A percentile compares a stretch with the other conserved stretches of the same genome.
Conservation (phyloP, 2,329 filamentous ascomycete genomes). For the Xylaria arbuscula region DNA sequence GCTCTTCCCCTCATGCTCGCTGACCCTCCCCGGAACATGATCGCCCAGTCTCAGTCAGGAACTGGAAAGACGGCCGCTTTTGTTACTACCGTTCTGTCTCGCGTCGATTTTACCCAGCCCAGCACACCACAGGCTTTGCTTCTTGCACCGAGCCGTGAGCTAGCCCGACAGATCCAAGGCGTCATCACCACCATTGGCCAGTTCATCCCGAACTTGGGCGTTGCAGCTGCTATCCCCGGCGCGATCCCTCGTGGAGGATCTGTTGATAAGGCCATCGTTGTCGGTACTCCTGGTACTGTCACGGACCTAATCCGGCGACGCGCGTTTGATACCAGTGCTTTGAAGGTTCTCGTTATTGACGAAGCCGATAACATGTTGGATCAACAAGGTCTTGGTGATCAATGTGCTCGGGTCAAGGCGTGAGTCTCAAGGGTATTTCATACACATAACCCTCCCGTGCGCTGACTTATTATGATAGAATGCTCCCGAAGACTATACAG, state of each 20-base stretch:
- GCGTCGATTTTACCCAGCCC: conserved; percentile 78
- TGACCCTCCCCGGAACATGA: conserved; percentile 91
- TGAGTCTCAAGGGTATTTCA: conserved; percentile 58
- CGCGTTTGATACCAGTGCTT: conserved; percentile 75
- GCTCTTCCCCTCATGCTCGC: conserved; percentile 89
- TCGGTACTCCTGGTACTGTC: conserved; percentile 94
- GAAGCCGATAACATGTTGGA: conserved; percentile 99
- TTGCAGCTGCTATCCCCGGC: conserved; percentile 87
- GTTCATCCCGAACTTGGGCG: conserved; percentile 79
- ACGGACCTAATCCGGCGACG: conserved; percentile 85
- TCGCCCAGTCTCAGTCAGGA: conserved; percentile 98
- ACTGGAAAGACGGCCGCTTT: conserved; percentile 99
- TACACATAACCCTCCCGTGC: not conserved
- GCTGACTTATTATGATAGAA: conserved; percentile 60
- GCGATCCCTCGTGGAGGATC: conserved; percentile 73
- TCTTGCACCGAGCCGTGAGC: conserved; percentile 91
- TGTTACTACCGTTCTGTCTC: conserved; percentile 88
- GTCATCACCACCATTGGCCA: conserved; percentile 87
- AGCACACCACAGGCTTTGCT: conserved; percentile 85
- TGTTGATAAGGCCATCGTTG: conserved; percentile 81
- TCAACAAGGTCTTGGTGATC: conserved; percentile 92
- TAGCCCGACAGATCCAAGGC: conserved; percentile 91
- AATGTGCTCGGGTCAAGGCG: conserved; percentile 90
- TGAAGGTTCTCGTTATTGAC: conserved; percentile 90
- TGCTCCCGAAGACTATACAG: conserved; percentile 81